Evolutionary conservation across 805 yeast species (phyloP).

Genomic region (Saturnispora serradocipensis): DNA sequence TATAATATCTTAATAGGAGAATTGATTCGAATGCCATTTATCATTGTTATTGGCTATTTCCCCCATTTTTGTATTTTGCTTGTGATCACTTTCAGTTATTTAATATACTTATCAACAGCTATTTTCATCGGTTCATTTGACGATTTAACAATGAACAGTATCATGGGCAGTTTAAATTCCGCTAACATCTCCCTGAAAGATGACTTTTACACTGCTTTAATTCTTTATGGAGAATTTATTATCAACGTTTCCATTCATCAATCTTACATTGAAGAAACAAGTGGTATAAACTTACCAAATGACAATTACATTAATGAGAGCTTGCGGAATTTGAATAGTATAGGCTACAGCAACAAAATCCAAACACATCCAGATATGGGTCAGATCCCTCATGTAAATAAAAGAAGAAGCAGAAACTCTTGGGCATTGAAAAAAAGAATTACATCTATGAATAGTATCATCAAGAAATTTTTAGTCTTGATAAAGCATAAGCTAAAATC

Average conservation of each 20-base stretch:
- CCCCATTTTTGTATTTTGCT: constrained; percentile 55
- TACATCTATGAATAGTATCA: not conserved
- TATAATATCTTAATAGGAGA: constrained; percentile 33
- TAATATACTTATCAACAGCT: constrained; percentile 50
- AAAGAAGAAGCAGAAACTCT: not conserved
- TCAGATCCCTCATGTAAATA: constrained; percentile 1
- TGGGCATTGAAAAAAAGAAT: not conserved
- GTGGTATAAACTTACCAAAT: constrained; percentile 37
- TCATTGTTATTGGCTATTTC: constrained; percentile 47
- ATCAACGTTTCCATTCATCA: constrained; percentile 60
- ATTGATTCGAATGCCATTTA: constrained; percentile 42
- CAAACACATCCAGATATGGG: constrained; percentile 23
- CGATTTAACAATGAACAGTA: constrained; percentile 24
- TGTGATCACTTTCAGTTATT: constrained; percentile 42
- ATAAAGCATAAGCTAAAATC: not conserved
- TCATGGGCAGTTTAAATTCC: constrained; percentile 21
- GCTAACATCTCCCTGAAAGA: constrained; percentile 38
- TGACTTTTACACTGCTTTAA: constrained; percentile 57
- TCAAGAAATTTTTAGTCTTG: not conserved
- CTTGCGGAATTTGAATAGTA: not conserved
- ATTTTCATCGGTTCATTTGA: constrained; percentile 41
- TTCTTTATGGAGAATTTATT: constrained; percentile 52
- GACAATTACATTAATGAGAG: constrained; percentile 45
- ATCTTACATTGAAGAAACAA: constrained; percentile 53
- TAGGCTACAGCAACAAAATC: constrained; percentile 22